Evolutionary conservation across 768 basidiomycete species (phyloP), one percentile per base, ranked within the genome.

Genomic region (Leccinum subtestaceum): DNA sequence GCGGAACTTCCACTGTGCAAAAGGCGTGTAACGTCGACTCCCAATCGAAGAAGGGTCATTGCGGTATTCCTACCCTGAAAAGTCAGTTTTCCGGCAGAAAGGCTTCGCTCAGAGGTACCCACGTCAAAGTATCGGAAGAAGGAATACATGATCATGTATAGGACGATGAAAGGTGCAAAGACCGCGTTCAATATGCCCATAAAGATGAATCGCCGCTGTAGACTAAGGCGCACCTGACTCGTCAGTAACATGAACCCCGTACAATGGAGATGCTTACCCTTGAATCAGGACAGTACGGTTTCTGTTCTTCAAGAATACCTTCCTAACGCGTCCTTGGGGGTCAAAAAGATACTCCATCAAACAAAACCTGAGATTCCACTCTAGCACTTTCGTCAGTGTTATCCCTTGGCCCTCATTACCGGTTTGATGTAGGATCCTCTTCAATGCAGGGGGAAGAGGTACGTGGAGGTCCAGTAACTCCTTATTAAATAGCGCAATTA

Each of bases 41-140:
- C 95, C 91, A 52, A 98, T 93, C 1, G 93, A 88, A 0, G 97
- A 98, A 2, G 96, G 97, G 69, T 98, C 94, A 74, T 96, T 96
- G 82, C 93, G 96, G 68, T 98, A 98, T 81, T 99, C 95, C 97
- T 99, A 65, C 29, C 32, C 46, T 17, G 17, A 23, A 58, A 58
- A 32, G 48, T 50, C 34, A 36, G 21, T 34, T 45, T 23, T 17
- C 31, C 27, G 8, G 15, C 38, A 34, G 31, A 29, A 29, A 17
- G 11, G 19, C 40, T 32, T 23, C 17, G n/a, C 34, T 34, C 43
- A 11, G 43, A 43, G 5, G 19, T 12, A 72, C 85, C 53, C 51
- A 94, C 97, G 81, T 99, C 97, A 61, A 99, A 99, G 72, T 99
- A 99, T 4, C 96, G 91, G 81, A 99, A 99, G 81, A 99, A 99